A percentile compares a stretch with the other conserved stretches of the same genome.
Evolutionary conservation across 495 filamentous ascomycete genomes (phyloP).

Genomic region (Saxispiralis lemnorum): DNA sequence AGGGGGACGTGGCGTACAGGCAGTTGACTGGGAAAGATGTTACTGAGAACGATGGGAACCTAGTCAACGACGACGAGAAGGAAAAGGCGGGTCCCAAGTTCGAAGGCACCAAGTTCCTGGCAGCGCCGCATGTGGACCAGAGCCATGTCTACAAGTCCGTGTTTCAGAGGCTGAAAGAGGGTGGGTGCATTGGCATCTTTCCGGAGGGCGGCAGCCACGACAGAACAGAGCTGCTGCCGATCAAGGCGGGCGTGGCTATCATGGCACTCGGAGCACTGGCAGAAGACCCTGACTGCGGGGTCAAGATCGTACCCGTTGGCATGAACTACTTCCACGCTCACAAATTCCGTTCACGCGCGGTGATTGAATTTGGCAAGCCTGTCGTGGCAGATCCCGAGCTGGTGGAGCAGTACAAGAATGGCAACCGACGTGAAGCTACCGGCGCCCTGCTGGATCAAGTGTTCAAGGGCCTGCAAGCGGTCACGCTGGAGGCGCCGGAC

Average conservation of each 20-base stretch:
- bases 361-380: conserved; percentile 86
- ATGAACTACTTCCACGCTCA: conserved; percentile 99
- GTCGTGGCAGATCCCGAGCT: conserved; percentile 64
- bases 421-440: conserved; percentile 70
- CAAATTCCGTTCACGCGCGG: conserved; percentile 92
- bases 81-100: conserved; percentile 28
- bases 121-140: conserved; percentile 88
- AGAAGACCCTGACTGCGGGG: conserved; percentile 70
- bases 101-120: conserved; percentile 65
- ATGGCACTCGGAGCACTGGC: conserved; percentile 92
- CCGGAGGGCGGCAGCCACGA: conserved; percentile 97
- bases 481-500: conserved; percentile 86
- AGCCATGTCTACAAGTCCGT: conserved; percentile 85
- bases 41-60: conserved; percentile 32
- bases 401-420: conserved; percentile 68
- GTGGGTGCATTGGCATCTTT: conserved; percentile 91
- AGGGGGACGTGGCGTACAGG: conserved; percentile 43
- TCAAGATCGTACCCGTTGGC: conserved; percentile 97
- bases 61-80: conserved; percentile 15
- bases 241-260: conserved; percentile 95
- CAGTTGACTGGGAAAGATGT: conserved; percentile 64
- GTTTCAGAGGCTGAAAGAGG: conserved; percentile 58
- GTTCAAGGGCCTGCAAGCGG: conserved; percentile 64
- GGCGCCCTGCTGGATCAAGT: conserved; percentile 66
- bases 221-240: conserved; percentile 73